Conservation (phyloP, 345 rosid genomes). For the Microthlaspi erraticum region DNA sequence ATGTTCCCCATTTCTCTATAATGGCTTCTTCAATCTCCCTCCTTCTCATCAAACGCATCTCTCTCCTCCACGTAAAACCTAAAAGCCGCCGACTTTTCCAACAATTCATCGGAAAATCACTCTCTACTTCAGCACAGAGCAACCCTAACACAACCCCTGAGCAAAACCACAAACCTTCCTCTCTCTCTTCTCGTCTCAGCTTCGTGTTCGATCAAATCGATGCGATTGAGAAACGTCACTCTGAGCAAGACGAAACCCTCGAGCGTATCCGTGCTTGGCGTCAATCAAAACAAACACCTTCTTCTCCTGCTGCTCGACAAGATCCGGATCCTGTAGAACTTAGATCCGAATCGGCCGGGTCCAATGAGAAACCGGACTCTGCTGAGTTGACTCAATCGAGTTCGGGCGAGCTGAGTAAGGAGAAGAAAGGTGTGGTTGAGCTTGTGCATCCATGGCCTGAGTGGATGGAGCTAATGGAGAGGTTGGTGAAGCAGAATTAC, state of each 20-base stretch:
- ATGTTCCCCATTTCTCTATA: neutral
- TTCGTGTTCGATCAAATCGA: conserved; percentile 94
- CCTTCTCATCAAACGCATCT: conserved; percentile 56
- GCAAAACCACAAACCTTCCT: conserved; percentile 53
- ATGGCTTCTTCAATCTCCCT: conserved; percentile 56
- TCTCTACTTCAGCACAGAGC: conserved; percentile 45
- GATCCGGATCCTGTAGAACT: conserved; percentile 6
- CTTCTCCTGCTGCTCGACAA: neutral
- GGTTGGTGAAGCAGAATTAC: conserved; percentile 83
- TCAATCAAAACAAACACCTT: conserved; percentile 58
- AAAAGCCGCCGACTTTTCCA: conserved; percentile 38
- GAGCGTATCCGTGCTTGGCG: conserved; percentile 94
- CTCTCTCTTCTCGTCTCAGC: conserved; percentile 91
- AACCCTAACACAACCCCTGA: conserved; percentile 38
- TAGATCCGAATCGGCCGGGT: neutral
- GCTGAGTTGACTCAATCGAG: conserved; percentile 6
- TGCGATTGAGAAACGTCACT: conserved; percentile 70
- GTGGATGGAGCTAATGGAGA: conserved; percentile 95
- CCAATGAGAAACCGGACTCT: conserved; percentile 16
- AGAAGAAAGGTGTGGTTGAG: conserved; percentile 55
- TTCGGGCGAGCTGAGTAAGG: conserved; percentile 37
- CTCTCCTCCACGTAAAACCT: conserved; percentile 36
- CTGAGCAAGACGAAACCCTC: conserved; percentile 68
- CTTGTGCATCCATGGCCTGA: conserved; percentile 98
- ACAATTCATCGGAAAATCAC: conserved; percentile 30